These are phyloP conservation scores for Aspergillus wentii DNA, from an alignment of 495 filamentous ascomycete species.

Conservation along the genomic window DNA sequence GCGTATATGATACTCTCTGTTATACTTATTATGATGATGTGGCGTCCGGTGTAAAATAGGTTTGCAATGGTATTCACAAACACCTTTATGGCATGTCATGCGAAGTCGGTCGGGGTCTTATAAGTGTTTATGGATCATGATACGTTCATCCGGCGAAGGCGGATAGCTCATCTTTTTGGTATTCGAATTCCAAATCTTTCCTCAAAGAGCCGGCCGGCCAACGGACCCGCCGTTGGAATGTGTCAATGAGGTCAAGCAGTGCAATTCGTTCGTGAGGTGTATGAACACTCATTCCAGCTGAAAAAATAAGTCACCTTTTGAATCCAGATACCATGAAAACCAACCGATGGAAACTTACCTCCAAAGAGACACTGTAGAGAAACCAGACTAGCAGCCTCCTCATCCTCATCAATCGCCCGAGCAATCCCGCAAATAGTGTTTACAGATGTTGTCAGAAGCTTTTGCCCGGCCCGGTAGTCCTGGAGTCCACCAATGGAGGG, in stretches of 20 bases:
- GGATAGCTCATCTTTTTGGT: conserved; percentile 17
- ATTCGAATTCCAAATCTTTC: conserved; percentile 22
- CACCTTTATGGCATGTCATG: no score
- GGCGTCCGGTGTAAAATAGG: no score
- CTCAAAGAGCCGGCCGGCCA: conserved; percentile 20
- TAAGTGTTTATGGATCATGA: no score
- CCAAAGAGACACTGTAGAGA: conserved; percentile 24
- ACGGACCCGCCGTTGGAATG: conserved; percentile 14
- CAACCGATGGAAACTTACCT: conserved; percentile 9
- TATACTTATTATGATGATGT: no score
- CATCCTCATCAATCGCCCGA: conserved; percentile 12
- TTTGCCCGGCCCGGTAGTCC: conserved; percentile 14
- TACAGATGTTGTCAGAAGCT: conserved; percentile 4
- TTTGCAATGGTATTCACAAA: no score
- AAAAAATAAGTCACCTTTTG: background rate
- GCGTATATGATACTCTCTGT: no score
- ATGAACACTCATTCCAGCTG: conserved; percentile 24
- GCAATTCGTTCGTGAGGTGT: conserved; percentile 20
- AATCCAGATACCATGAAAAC: background rate
- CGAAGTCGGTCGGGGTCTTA: no score
- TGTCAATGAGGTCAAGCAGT: conserved; percentile 17
- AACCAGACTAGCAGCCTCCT: conserved; percentile 14
- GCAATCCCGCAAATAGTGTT: conserved; percentile 22
- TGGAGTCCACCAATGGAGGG: conserved; percentile 20
- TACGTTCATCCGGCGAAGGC: conserved; percentile 12